phyloP scores from a whole-genome alignment of 768 basidiomycete species.

The Peribolospora kevripleyi region DNA sequence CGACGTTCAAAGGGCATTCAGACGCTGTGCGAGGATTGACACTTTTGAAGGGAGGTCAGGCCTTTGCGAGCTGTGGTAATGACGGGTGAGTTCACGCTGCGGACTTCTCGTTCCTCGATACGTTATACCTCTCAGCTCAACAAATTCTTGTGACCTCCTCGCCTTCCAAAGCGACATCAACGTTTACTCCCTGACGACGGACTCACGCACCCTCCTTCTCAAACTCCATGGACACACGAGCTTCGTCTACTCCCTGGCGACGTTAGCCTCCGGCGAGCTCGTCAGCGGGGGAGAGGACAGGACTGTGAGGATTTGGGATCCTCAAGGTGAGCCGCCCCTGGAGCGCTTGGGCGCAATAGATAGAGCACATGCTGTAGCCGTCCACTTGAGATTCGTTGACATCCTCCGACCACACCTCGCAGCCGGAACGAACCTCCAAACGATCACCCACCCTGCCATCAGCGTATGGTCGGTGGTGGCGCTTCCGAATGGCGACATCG shows the following conservation, averaged over 20 bases:
- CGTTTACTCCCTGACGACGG: constrained; percentile 40
- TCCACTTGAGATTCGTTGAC: not conserved
- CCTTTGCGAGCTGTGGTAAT: constrained; percentile 87
- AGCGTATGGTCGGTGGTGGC: constrained; percentile 71
- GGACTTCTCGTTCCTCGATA: not conserved
- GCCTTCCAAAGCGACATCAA: constrained; percentile 47
- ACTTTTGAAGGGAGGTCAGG: constrained; percentile 27
- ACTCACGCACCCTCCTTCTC: constrained; percentile 50
- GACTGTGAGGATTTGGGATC: constrained; percentile 72
- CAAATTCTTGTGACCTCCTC: not conserved
- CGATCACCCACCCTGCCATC: constrained; percentile 74
- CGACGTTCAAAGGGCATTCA: constrained; percentile 57
- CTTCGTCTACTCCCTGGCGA: constrained; percentile 74
- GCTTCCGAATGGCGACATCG: constrained; percentile 75
- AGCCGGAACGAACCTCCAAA: constrained; percentile 76
- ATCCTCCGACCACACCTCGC: not conserved
- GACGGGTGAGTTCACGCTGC: constrained; percentile 37
- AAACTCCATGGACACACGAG: constrained; percentile 84
- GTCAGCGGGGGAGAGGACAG: constrained; percentile 90
- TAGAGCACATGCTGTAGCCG: not conserved
- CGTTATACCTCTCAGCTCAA: not conserved
- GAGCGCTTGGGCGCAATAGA: not conserved
- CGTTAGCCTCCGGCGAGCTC: constrained; percentile 38
- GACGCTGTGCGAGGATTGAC: constrained; percentile 69
- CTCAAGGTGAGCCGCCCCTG: constrained; percentile 18